Base-by-base conservation (phyloP, 2,329 filamentous ascomycete species). In the Parafenestella ontariensis region DNA sequence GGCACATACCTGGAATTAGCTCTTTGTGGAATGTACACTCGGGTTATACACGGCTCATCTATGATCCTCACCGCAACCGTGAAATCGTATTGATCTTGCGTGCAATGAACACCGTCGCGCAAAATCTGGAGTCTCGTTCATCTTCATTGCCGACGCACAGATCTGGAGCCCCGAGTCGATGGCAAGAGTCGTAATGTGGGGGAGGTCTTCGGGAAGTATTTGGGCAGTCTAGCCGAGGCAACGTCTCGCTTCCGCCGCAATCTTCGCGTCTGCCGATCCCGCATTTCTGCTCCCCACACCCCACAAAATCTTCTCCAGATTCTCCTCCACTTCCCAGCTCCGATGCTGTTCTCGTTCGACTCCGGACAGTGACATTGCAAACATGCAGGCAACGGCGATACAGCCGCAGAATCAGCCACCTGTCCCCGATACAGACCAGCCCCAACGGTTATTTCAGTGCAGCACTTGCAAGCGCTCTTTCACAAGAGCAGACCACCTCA, bases 401-500 rank as follows among this genome's bases (percentile, higher is more conserved):
- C 54, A 49, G 34, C 7, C 46, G 5, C 58, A 54, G 23, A 45
- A 33, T 4, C 59, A 53, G 44, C 28, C 52, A 29, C 46, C 64
- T 41, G 56, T 52, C 34, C 54, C 64, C 17, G 62, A 67, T 47
- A 31, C 54, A 42, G 64, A 65, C 18, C 58, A 62, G 44, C 49
- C 59, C 2, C 57, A 61, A 31, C 64, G 69, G 21, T 62, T 69
- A 23, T 83, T 82, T 62, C 79, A 81, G 62, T 84, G 82, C 61
- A 80, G 80, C 55, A 80, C 80, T 47, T 85, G 82, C 66, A 77
- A 78, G 54, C 81, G 80, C 45, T 79, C 76, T 48, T 85, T 84
- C 67, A 80, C 79, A 10, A 76, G 82, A 24, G 77, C 81, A 4
- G 82, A 85, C 65, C 82, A 84, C 68, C 73, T 85, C 21, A 79